A percentile compares a stretch with the other conserved stretches of the same genome.
These are phyloP conservation scores for Nigrograna mackinnonii DNA, from an alignment of 2,329 filamentous ascomycete species.

Conservation along the genomic window DNA sequence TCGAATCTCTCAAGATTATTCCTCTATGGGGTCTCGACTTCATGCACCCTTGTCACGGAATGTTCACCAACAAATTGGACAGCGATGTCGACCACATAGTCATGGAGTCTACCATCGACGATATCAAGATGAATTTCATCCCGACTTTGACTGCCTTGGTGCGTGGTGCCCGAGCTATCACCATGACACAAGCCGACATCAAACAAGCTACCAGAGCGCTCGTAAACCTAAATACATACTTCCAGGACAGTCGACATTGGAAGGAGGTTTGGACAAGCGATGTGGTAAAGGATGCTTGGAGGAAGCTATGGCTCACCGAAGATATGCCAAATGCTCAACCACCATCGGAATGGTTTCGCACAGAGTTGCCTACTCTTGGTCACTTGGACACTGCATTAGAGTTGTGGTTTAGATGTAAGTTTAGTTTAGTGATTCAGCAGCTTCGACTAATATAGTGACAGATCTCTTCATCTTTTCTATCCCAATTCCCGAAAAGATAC, in stretches of 20 bases:
- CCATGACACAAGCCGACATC: conserved; percentile 41
- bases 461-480: conserved; percentile 61
- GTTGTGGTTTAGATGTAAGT: conserved; percentile 49
- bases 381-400: conserved; percentile 52
- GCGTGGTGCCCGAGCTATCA: conserved; percentile 42
- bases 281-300: conserved; percentile 51
- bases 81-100: conserved; percentile 41
- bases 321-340: conserved; percentile 46
- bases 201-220: conserved; percentile 46
- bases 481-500: conserved; percentile 59
- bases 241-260: conserved; percentile 50
- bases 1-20: conserved; percentile 46
- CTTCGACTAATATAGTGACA: conserved; percentile 17
- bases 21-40: conserved; percentile 49
- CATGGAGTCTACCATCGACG: conserved; percentile 36
- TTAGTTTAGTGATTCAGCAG: background rate
- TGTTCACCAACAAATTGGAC: conserved; percentile 47
- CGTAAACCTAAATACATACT: conserved; percentile 49
- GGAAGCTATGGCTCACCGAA: conserved; percentile 50
- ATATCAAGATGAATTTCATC: conserved; percentile 45
- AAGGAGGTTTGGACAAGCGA: conserved; percentile 52
- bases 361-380: conserved; percentile 49
- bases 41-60: conserved; percentile 44
- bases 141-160: conserved; percentile 46
- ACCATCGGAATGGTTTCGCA: conserved; percentile 49